Evolutionary conservation across 2,329 filamentous ascomycete genomes (phyloP).

Genomic region (Fusarium graminum): DNA sequence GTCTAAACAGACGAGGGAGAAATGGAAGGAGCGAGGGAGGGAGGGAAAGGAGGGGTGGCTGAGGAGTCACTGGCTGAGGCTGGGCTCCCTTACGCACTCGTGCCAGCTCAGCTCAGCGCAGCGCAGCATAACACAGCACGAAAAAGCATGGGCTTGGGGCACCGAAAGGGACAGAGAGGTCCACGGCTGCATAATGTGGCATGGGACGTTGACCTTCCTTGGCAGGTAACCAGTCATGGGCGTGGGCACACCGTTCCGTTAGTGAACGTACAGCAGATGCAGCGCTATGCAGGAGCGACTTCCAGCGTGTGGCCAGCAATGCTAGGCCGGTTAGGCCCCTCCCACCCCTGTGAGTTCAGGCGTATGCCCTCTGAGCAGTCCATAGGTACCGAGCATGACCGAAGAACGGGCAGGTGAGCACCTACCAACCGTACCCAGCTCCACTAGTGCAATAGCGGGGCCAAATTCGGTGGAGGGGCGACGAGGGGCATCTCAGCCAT

Average conservation of each 20-base stretch:
- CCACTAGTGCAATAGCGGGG: slow-evolving; percentile 48
- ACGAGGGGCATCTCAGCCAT: slow-evolving; percentile 35
- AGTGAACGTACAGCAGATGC: slow-evolving; percentile 33
- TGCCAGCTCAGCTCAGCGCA: slow-evolving; percentile 46
- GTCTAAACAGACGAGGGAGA: slow-evolving; percentile 41
- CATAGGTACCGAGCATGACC: slow-evolving; percentile 15
- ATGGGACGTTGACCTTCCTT: slow-evolving; percentile 35
- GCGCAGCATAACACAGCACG: slow-evolving; percentile 26
- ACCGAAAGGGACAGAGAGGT: slow-evolving; percentile 4
- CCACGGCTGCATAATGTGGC: slow-evolving; percentile 21
- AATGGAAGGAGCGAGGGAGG: slow-evolving; percentile 29
- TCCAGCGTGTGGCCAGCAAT: slow-evolving; percentile 34
- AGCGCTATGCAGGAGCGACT: slow-evolving; percentile 42
- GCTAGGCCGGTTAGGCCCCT: slow-evolving; percentile 32
- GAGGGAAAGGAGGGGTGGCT: slow-evolving; percentile 53
- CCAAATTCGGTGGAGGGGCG: slow-evolving; percentile 45
- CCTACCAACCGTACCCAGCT: slow-evolving; percentile 20
- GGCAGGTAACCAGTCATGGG: slow-evolving; percentile 21
- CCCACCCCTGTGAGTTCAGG: slow-evolving; percentile 31
- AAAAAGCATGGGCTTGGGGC: slow-evolving; percentile 21
- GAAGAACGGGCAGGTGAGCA: slow-evolving; percentile 38
- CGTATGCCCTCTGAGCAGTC: slow-evolving; percentile 22
- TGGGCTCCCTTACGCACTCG: slow-evolving; percentile 38
- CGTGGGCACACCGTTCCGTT: slow-evolving; percentile 4
- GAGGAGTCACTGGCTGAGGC: slow-evolving; percentile 48